Evolutionary conservation across 495 filamentous ascomycete species (phyloP).

Genomic region (Rhypophila decipiens): DNA sequence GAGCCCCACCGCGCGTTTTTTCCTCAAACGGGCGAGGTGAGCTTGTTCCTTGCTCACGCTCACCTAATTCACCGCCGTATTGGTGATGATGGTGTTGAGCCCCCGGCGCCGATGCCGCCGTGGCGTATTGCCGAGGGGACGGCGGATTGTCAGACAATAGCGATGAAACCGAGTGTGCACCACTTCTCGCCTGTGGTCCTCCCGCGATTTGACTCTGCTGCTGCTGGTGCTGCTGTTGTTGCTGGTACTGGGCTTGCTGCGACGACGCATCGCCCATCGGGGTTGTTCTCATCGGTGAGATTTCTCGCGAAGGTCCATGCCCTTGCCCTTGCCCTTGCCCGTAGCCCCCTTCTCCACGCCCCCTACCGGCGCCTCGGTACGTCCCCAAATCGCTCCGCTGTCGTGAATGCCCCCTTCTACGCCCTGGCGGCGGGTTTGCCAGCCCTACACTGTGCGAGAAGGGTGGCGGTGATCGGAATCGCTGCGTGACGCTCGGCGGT

Average conservation of each 20-base stretch:
- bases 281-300: conserved; percentile 35
- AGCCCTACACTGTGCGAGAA: conserved; percentile 52
- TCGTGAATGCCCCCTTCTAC: conserved; percentile 59
- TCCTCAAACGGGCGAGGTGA: conserved; percentile 22
- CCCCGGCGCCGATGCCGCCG: conserved; percentile 8
- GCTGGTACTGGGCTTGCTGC: conserved; percentile 6
- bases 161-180: conserved; percentile 43
- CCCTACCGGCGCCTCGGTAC: conserved; percentile 35
- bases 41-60: conserved; percentile 10
- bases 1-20: conserved; percentile 23
- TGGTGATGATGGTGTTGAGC: conserved; percentile 23
- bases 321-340: conserved; percentile 31
- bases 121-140: conserved; percentile 25
- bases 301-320: conserved; percentile 31
- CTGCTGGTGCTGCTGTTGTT: conserved; percentile 8
- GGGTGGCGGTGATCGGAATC: conserved; percentile 49
- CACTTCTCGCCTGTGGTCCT: conserved; percentile 20
- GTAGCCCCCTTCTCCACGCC: conserved; percentile 27
- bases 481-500: conserved; percentile 45
- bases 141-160: conserved; percentile 38
- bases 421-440: conserved; percentile 50
- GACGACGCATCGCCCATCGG: conserved; percentile 16
- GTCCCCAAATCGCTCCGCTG: conserved; percentile 61
- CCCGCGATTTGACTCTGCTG: conserved; percentile 12
- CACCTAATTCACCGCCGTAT: too few relatives aligned